Base-by-base conservation (phyloP, 805 yeast species). In the Ogataea ramenticola region DNA sequence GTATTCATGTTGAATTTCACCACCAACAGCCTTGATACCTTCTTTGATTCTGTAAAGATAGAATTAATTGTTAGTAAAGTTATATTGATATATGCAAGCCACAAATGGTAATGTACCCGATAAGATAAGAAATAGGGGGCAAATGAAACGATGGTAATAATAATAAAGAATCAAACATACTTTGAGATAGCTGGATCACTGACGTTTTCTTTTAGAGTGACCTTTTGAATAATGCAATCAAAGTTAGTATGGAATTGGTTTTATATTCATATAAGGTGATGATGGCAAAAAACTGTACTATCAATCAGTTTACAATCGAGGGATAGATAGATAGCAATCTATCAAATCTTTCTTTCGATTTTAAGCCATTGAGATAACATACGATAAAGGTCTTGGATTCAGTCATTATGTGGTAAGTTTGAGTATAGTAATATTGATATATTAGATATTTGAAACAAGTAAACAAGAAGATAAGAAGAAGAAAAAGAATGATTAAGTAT, bases 1-100 rank as follows among this genome's bases (percentile, higher is more conserved):
- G 60, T 72, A 82, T 50, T 82, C 86, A 49, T 74, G 77, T 41
- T 74, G 72, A 57, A 82, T 71, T 43, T 67, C 69, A 42, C 86
- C 88, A 35, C 87, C 87, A 42, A 77, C 54, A 31, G 73, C 69
- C 27, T 57, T 39, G 47, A 80, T 60, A 45, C 70, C 66, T 42
- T 69, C 64, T 56, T 82, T 79, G 64, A 80, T 57, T 34, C 64
- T 57, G 16, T 70, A 54, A 61, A 64, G n/a, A 54, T 61, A 64
- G n/a, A 20, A 17, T 26, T 15, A 10, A 40, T 32, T 40, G 44
- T 46, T 43, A 17, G 21, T 14, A 26, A 8, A 26, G 19, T 17
- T 16, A 4, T 32, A 14, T 22, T 7, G 4, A 20, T 8, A 26
- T 3, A 2, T 2, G 19, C 11, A 32, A 5, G 35, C 10, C 21